Base-by-base conservation (phyloP, 768 basidiomycete genomes). In the Naganishia antarctica region DNA sequence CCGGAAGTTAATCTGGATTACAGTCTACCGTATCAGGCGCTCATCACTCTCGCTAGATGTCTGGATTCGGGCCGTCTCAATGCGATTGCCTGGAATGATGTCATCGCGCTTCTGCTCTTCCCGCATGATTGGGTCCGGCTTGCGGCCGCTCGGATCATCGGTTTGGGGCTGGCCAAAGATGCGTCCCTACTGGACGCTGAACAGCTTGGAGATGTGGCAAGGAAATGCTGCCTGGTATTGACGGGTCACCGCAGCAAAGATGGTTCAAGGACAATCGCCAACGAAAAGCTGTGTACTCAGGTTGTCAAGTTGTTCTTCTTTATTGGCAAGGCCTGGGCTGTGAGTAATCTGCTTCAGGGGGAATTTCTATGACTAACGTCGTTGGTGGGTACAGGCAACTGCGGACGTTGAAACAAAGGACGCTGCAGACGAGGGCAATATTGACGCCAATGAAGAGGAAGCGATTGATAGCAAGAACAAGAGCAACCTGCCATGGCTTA, bases 41-140 rank as follows among this genome's bases (percentile, higher is more conserved):
- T 98, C 9, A 83, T 84, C 16, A 82, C 84, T 0, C 72, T 90
- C 26, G 13, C 28, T 4, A n/a, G 53, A 34, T 31, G 61, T 13
- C 15, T 47, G 3, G 41, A 57, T 13, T 31, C 46, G 18, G 44
- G 71, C 15, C 67, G 69, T 3, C 29, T 49, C 59, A 66, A 68
- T 6, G 80, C 76, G 62, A 79, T 89, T 0, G 74, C 81, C 1
- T 94, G 92, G 91, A 69, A 78, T 11, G 72, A 80, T 0, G 81
- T 96, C 44, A 80, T 84, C 25, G 70, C 79, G 0, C 86, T 88
- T 70, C 83, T 97, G 3, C 80, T 88, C 2, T 97, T 87, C 79
- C 92, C 93, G 4, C 96, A 99, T 75, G 84, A 90, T 4, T 97
- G 93, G 94, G 91, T 96, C 0, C 86, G 93, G 44, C 85, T 84